Conservation (phyloP, 768 basidiomycete species). For the Kockovaella imperatae region DNA sequence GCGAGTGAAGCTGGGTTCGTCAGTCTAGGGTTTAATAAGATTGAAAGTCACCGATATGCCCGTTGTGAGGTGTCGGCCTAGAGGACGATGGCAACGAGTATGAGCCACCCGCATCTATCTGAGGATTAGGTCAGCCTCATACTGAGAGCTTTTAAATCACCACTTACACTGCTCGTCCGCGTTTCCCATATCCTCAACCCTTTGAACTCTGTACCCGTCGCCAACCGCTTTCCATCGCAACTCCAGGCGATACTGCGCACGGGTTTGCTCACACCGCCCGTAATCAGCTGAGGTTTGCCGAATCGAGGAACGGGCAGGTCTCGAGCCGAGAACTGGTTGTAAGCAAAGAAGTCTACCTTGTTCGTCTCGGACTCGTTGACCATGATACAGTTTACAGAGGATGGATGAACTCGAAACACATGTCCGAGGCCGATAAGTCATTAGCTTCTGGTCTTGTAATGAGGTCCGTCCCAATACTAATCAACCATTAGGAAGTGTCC, state of each 20-base stretch:
- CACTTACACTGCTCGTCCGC: conserved; percentile 2
- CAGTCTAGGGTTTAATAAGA: background rate
- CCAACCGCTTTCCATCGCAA: conserved; percentile 28
- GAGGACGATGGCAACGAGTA: conserved; percentile 21
- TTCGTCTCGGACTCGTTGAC: conserved; percentile 8
- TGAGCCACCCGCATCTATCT: conserved; percentile 21
- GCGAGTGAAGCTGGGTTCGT: conserved; percentile 19
- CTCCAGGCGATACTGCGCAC: conserved; percentile 31
- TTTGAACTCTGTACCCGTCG: conserved; percentile 31
- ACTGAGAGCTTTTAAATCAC: background rate
- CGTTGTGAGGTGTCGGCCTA: conserved; percentile 28
- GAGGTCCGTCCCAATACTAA: too few species aligned
- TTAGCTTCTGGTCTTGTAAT: too few species aligned
- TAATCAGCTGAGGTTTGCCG: conserved; percentile 17
- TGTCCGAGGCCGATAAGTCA: too few species aligned
- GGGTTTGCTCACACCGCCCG: conserved; percentile 23
- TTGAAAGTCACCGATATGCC: conserved; percentile 27
- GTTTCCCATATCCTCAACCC: conserved; percentile 27
- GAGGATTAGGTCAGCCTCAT: background rate
- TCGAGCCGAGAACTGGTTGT: conserved; percentile 10
- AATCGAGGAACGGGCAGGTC: conserved; percentile 25
- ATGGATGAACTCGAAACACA: too few species aligned
- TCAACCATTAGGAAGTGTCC: too few species aligned
- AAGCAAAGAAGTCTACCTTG: conserved; percentile 11
- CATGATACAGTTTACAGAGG: conserved; percentile 3